A percentile compares a stretch with the other conserved stretches of the same genome.
phyloP scores from a whole-genome alignment of 2,329 filamentous ascomycete genomes.

The Fusarium hostae region DNA sequence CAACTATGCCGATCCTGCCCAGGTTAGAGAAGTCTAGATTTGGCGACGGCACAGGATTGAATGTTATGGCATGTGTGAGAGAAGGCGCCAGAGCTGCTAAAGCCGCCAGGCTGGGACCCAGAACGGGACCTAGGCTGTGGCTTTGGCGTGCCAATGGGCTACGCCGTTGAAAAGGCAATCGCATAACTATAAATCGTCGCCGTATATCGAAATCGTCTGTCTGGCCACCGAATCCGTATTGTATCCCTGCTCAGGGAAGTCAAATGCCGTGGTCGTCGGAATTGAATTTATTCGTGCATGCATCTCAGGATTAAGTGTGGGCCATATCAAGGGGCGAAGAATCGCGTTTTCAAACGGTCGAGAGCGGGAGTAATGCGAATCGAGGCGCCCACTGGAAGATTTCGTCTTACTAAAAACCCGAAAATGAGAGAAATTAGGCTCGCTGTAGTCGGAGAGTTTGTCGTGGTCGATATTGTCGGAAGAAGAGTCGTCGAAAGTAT shows the following conservation, averaged over 20 bases:
- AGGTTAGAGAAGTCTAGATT: constrained; percentile 83
- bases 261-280: constrained; percentile 25
- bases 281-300: constrained; percentile 31
- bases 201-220: constrained; percentile 22
- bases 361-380: constrained; percentile 11
- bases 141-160: constrained; percentile 53
- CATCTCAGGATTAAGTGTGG: constrained; percentile 47
- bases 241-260: constrained; percentile 13
- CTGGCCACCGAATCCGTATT: background rate
- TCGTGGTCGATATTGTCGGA: constrained; percentile 16
- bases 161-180: constrained; percentile 58
- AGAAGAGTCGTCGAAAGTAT: constrained; percentile 4
- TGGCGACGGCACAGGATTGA: constrained; percentile 71
- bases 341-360: constrained; percentile 29
- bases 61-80: constrained; percentile 63
- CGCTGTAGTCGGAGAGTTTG: constrained; percentile 3
- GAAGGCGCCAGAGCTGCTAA: constrained; percentile 56
- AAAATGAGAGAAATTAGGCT: background rate
- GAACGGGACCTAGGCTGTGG: constrained; percentile 41
- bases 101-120: constrained; percentile 50
- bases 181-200: constrained; percentile 56
- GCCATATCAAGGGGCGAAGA: constrained; percentile 43
- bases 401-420: background rate
- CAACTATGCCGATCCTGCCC: constrained; percentile 85
- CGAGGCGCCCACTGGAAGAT: background rate